These are phyloP conservation scores for Akanthomyces uredinophilus DNA, from an alignment of 2,329 filamentous ascomycete genomes.

Conservation along the genomic window DNA sequence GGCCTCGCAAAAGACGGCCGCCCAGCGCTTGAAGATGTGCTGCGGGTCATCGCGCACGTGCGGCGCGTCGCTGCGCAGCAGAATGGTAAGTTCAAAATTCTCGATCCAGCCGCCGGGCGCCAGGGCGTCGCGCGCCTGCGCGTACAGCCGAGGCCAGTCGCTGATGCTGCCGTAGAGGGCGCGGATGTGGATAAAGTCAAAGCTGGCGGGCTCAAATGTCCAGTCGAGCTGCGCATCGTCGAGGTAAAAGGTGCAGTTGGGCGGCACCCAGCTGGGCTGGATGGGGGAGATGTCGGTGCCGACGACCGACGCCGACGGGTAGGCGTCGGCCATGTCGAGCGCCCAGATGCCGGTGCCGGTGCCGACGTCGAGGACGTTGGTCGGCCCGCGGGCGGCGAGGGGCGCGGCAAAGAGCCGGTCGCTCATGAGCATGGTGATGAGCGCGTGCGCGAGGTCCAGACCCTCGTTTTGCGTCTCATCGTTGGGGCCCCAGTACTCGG, in stretches of 20 bases:
- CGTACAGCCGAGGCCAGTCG: slow-evolving; percentile 50
- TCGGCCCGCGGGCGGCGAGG: neutral
- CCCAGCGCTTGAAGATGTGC: slow-evolving; percentile 26
- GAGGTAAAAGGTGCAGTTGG: slow-evolving; percentile 40
- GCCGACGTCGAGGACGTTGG: slow-evolving; percentile 14
- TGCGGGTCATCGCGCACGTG: slow-evolving; percentile 21
- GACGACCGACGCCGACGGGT: slow-evolving; percentile 38
- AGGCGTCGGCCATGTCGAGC: slow-evolving; percentile 45
- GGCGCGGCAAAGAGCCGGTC: slow-evolving; percentile 19
- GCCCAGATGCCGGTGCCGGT: slow-evolving; percentile 39
- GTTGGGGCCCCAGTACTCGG: slow-evolving; percentile 26
- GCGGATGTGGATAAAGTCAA: slow-evolving; percentile 58
- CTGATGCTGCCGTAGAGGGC: slow-evolving; percentile 51
- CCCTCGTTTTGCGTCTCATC: slow-evolving; percentile 23
- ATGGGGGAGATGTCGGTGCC: slow-evolving; percentile 54
- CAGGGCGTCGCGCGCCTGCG: slow-evolving; percentile 45
- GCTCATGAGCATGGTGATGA: slow-evolving; percentile 21
- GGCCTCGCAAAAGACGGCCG: slow-evolving; percentile 21
- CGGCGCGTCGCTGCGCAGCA: slow-evolving; percentile 19
- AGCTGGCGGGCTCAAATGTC: slow-evolving; percentile 29
- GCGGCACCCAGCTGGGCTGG: slow-evolving; percentile 46
- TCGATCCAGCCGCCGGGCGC: slow-evolving; percentile 50
- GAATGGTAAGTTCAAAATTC: slow-evolving; percentile 22
- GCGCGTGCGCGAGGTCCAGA: slow-evolving; percentile 24
- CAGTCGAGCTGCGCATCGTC: slow-evolving; percentile 28